Evolutionary conservation across 257 asterid species (phyloP), one percentile per base, ranked within the genome.

Genomic region (Scutellaria galericulata): DNA sequence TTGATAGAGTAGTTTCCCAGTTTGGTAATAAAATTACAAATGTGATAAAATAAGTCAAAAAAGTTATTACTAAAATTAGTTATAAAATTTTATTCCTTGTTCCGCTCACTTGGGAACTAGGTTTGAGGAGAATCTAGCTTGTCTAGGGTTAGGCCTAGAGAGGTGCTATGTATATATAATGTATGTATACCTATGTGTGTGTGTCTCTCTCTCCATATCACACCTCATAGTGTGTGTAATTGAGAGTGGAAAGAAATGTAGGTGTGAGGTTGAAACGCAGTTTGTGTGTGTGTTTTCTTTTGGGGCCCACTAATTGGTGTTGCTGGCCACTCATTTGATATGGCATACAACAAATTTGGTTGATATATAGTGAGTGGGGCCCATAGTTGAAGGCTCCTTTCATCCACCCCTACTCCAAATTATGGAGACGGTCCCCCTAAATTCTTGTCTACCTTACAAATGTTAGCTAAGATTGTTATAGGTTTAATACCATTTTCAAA

Each of bases 21-120:
- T 15, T 53, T 24, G 41, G 75, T 47, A 66, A 79, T 9, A 46
- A 70, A 68, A 64, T 37, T 15, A 41, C 44, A 50, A 31, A 31
- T 22, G 75, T 45, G 20, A 74, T 68, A 35, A 68, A 66, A 64
- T 51, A 57, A 24, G 66, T 63, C 70, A 76, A 64, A 68, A 70
- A 64, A 52, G 78, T 35, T 53, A 46, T 73, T 82, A 76, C 78
- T 59, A 73, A 50, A 73, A 22, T 5, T 52, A 69, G 80, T 58
- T 22, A 68, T 54, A 42, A 52, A 58, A 68, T 9, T 45, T 72
- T 75, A 58, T 78, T 78, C 63, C 51, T 76, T 67, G 71, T 44
- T 83, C 87, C 87, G 71, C 79, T 77, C 53, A 74, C 7, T 54
- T 66, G 79, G 83, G 87, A 80, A 83, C 87, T 79, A 67, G 63